Percentiles rank a stretch among this genome's conserved stretches.
Evolutionary conservation across 768 basidiomycete species (phyloP).

Genomic region (Hygrocybe punicea): DNA sequence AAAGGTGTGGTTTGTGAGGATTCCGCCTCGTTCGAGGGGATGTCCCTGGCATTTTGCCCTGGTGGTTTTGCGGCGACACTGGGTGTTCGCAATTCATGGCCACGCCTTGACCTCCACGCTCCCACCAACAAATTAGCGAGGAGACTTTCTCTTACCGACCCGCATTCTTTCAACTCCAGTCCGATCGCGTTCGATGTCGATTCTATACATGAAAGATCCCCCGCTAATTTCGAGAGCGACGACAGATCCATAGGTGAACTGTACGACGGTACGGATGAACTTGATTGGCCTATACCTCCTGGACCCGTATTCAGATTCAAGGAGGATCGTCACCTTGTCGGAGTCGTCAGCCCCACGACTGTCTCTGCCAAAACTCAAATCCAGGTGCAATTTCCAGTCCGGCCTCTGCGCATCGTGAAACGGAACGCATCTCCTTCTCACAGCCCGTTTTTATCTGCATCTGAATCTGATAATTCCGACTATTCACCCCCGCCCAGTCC

Average conservation of each 20-base stretch:
- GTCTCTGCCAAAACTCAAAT: neutral
- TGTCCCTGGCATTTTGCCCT: too few species aligned
- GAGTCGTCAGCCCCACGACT: neutral
- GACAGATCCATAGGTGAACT: neutral
- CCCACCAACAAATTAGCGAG: too few species aligned
- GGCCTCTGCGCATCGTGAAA: neutral
- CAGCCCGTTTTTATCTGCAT: neutral
- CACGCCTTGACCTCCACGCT: too few species aligned
- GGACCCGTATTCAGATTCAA: neutral
- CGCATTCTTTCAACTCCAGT: neutral
- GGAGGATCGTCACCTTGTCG: neutral
- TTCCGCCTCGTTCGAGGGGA: too few species aligned
- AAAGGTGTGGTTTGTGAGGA: neutral
- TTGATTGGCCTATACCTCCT: constrained; percentile 2
- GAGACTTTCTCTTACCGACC: too few species aligned
- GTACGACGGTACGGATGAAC: neutral
- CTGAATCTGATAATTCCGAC: neutral
- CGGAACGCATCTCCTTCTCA: neutral
- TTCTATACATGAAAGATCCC: neutral
- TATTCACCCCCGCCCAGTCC: neutral
- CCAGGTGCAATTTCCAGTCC: neutral
- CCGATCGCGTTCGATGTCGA: neutral
- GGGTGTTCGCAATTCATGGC: too few species aligned
- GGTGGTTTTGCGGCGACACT: too few species aligned
- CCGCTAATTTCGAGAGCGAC: neutral